Evolutionary conservation across 805 yeast genomes (phyloP).

Genomic region (Suhomyces faveliae): DNA sequence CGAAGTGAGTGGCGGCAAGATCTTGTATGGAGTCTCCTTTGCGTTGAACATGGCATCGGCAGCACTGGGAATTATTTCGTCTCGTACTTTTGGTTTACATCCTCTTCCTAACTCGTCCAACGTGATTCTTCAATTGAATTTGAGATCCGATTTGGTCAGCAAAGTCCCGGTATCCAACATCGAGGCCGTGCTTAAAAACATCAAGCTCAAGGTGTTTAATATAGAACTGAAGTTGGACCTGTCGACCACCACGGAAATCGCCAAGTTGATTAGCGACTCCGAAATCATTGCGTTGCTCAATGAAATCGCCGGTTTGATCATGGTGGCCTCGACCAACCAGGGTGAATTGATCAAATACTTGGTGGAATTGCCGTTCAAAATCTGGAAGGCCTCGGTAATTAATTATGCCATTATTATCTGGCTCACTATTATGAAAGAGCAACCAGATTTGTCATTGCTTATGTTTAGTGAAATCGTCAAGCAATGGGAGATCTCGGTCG

Average conservation of each 20-base stretch:
- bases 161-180: constrained; percentile 25
- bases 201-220: constrained; percentile 25
- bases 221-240: constrained; percentile 12
- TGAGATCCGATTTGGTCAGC: constrained; percentile 51
- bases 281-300: constrained; percentile 46
- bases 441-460: constrained; percentile 55
- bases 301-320: constrained; percentile 37
- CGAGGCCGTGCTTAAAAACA: constrained; percentile 25
- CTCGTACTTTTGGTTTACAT: not conserved
- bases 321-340: constrained; percentile 34
- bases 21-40: constrained; percentile 82
- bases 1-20: constrained; percentile 12
- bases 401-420: constrained; percentile 72
- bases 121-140: constrained; percentile 71
- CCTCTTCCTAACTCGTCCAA: constrained; percentile 51
- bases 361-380: constrained; percentile 68
- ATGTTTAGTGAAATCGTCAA: constrained; percentile 67
- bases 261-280: constrained; percentile 7
- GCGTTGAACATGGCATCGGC: constrained; percentile 87
- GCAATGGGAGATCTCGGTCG: constrained; percentile 67
- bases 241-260: not conserved
- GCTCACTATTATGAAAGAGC: constrained; percentile 73
- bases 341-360: constrained; percentile 51
- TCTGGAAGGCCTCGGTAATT: constrained; percentile 59
- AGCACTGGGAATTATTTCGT: constrained; percentile 42